A percentile compares a stretch with the other conserved stretches of the same genome.
Conservation (phyloP, 2,329 filamentous ascomycete species). For the Botrytis tulipae region DNA sequence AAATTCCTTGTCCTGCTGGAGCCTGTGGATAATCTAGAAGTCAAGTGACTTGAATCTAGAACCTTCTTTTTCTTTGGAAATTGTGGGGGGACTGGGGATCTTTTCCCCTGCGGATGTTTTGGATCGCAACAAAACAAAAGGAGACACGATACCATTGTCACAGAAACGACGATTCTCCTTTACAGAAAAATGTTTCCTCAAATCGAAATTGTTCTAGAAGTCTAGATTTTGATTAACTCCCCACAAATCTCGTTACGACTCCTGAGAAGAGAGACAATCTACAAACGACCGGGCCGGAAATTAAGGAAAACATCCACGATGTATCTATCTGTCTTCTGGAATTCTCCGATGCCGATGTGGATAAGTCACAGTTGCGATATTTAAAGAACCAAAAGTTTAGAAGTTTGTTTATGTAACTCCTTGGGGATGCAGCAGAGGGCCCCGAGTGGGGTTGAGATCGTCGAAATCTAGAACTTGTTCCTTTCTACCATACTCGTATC, state of each 20-base stretch:
- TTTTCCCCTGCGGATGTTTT: background rate
- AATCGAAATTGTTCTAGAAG: constrained; percentile 2
- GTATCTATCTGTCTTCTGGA: background rate
- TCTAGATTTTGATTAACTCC: background rate
- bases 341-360: background rate
- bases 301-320: background rate
- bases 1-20: background rate
- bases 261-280: background rate
- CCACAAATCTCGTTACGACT: background rate
- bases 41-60: constrained; percentile 2
- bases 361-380: background rate
- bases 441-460: background rate
- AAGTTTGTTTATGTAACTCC: background rate
- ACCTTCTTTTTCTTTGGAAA: background rate
- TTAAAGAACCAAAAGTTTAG: background rate
- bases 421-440: background rate
- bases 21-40: background rate
- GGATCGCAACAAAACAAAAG: background rate
- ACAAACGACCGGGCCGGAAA: background rate
- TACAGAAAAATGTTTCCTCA: background rate
- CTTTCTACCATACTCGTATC: background rate
- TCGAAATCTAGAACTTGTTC: background rate
- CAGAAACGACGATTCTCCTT: background rate
- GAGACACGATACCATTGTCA: constrained; percentile 1
- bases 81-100: background rate